These are phyloP conservation scores for Coprinopsis sp. DNA, from an alignment of 768 basidiomycete genomes.

Conservation along the genomic window DNA sequence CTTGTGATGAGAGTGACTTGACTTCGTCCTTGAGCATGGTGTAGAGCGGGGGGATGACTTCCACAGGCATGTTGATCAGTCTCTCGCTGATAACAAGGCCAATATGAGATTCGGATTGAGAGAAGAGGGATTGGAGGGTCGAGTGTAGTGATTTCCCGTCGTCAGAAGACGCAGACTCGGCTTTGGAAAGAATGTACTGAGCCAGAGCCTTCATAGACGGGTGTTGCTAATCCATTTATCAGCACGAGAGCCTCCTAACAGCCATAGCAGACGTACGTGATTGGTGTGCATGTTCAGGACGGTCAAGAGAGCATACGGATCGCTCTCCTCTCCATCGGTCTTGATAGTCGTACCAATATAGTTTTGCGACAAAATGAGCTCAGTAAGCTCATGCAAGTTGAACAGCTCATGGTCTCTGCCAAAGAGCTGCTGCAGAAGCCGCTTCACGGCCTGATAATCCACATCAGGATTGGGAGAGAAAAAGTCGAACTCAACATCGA, in stretches of 20 bases:
- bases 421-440: conserved; percentile 66
- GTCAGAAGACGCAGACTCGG: conserved; percentile 24
- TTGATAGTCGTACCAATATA: conserved; percentile 86
- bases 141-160: conserved; percentile 45
- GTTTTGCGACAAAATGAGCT: conserved; percentile 72
- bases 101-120: conserved; percentile 50
- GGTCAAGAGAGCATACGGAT: conserved; percentile 86
- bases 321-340: conserved; percentile 84
- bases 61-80: conserved; percentile 92
- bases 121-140: conserved; percentile 51
- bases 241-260: neutral
- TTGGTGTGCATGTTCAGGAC: conserved; percentile 75
- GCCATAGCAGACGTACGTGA: conserved; percentile 21
- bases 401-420: conserved; percentile 70
- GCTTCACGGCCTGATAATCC: conserved; percentile 85
- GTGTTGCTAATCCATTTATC: conserved; percentile 48
- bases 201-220: conserved; percentile 65
- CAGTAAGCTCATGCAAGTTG: conserved; percentile 68
- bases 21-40: conserved; percentile 83
- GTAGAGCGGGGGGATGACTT: conserved; percentile 90
- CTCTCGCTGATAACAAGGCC: conserved; percentile 86
- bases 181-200: conserved; percentile 65
- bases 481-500: conserved; percentile 92
- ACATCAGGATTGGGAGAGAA: conserved; percentile 77
- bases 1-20: conserved; percentile 48